These are phyloP conservation scores for Psidium friedrichsthalianum DNA, from an alignment of 345 rosid genomes.

Conservation along the genomic window DNA sequence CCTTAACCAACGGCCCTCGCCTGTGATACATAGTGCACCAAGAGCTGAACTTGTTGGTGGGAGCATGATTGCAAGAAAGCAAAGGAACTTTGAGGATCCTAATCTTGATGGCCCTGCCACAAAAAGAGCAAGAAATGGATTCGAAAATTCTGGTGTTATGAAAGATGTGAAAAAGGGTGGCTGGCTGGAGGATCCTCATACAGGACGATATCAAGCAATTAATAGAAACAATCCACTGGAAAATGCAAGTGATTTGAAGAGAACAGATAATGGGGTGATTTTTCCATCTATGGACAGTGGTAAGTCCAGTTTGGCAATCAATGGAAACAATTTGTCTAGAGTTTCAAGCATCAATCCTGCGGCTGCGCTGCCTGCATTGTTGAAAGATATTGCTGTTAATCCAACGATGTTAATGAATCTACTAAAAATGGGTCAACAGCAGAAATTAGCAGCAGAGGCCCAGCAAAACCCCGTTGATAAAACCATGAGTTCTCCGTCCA, in stretches of 20 bases:
- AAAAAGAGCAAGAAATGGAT: conserved; percentile 48
- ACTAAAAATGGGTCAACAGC: conserved; percentile 68
- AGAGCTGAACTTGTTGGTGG: conserved; percentile 33
- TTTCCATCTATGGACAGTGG: conserved; percentile 17
- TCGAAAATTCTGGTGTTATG: conserved; percentile 18
- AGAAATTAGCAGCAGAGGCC: conserved; percentile 36
- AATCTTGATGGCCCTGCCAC: conserved; percentile 34
- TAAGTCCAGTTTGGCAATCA: conserved; percentile 13
- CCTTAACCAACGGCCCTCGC: conserved; percentile 12
- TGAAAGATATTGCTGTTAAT: conserved; percentile 64
- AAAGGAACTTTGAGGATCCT: conserved; percentile 43
- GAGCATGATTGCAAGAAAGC: conserved; percentile 42
- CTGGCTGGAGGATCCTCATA: conserved; percentile 55
- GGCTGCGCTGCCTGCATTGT: conserved; percentile 35
- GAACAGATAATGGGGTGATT: conserved; percentile 26
- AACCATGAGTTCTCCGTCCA: conserved; percentile 26
- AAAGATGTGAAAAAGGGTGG: conserved; percentile 49
- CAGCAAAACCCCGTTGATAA: conserved; percentile 27
- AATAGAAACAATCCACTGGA: conserved; percentile 14
- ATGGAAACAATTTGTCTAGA: conserved; percentile 25
- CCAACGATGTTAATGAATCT: conserved; percentile 60
- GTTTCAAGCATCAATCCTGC: conserved; percentile 14
- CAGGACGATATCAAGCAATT: conserved; percentile 16
- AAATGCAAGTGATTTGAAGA: conserved; percentile 22
- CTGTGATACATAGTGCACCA: conserved; percentile 10